Percentiles rank a stretch among this genome's conserved stretches.
These are phyloP conservation scores for Ogataea nonfermentans DNA, from an alignment of 805 yeast genomes.

Conservation along the genomic window DNA sequence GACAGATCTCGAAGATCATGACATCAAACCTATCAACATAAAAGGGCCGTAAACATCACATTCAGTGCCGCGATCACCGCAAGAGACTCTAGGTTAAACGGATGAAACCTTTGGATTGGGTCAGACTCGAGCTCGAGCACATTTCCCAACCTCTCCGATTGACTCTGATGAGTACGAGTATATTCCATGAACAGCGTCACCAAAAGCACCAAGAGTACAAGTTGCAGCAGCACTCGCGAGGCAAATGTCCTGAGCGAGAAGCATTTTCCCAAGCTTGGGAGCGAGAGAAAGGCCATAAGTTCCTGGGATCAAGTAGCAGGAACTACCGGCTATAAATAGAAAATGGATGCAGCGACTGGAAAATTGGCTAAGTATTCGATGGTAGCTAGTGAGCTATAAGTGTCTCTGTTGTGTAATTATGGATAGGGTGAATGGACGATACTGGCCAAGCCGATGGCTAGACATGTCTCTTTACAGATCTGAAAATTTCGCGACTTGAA, in stretches of 20 bases:
- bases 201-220: conserved; percentile 2
- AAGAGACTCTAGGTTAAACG: conserved; percentile 16
- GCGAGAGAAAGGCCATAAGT: conserved; percentile 1
- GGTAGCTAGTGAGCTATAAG: too few relatives aligned
- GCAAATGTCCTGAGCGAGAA: background rate
- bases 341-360: too few relatives aligned
- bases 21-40: conserved; percentile 13
- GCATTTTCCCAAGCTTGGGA: background rate
- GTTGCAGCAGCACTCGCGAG: background rate
- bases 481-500: conserved; percentile 3
- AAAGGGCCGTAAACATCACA: conserved; percentile 8
- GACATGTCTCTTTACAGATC: conserved; percentile 5
- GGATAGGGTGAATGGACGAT: too few relatives aligned
- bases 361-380: too few relatives aligned
- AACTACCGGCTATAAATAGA: too few relatives aligned
- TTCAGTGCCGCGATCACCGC: conserved; percentile 8
- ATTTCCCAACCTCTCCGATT: conserved; percentile 1
- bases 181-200: conserved; percentile 1
- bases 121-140: conserved; percentile 7
- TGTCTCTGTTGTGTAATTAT: too few relatives aligned
- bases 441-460: background rate
- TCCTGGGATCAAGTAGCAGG: too few relatives aligned
- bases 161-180: background rate
- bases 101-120: conserved; percentile 13
- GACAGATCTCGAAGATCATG: background rate